These are phyloP conservation scores for Trypanosoma rangeli DNA, from an alignment of 208 protist genomes.

Conservation along the genomic window DNA sequence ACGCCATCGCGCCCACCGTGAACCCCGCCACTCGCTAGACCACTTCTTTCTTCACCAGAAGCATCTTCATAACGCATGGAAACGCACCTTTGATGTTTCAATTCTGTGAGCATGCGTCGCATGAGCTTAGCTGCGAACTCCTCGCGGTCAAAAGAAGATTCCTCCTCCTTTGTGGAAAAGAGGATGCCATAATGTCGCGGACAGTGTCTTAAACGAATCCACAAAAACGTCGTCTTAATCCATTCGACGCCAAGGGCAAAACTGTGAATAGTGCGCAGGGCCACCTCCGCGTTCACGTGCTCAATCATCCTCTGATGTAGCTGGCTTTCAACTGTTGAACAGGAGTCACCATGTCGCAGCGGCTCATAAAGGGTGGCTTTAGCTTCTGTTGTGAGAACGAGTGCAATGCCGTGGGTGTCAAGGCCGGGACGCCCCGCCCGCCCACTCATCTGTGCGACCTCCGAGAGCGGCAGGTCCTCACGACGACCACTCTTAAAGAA, in stretches of 20 bases:
- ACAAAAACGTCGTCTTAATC: slow-evolving; percentile 91
- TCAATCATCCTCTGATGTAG: slow-evolving; percentile 89
- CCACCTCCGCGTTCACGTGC: slow-evolving; percentile 94
- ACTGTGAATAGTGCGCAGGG: slow-evolving; percentile 85
- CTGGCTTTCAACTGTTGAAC: slow-evolving; percentile 69
- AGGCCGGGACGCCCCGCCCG: slow-evolving; percentile 88
- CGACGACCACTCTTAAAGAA: slow-evolving; percentile 96
- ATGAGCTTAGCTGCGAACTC: slow-evolving; percentile 66
- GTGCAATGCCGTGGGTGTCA: slow-evolving; percentile 79
- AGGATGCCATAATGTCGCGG: slow-evolving; percentile 77
- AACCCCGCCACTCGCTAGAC: not conserved
- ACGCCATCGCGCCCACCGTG: not conserved
- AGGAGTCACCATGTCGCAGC: slow-evolving; percentile 45
- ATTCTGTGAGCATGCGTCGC: slow-evolving; percentile 55
- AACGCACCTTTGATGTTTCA: slow-evolving; percentile 62
- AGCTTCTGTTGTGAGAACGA: slow-evolving; percentile 86
- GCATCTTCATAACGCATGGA: slow-evolving; percentile 7
- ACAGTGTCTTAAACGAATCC: slow-evolving; percentile 70
- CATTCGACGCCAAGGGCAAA: slow-evolving; percentile 74
- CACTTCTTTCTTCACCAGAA: not conserved
- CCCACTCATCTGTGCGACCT: slow-evolving; percentile 99
- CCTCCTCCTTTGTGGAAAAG: slow-evolving; percentile 48
- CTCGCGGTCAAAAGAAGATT: slow-evolving; percentile 45
- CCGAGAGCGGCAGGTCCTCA: slow-evolving; percentile 95
- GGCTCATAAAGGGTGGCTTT: slow-evolving; percentile 61